These are phyloP conservation scores for Cavenderia fasciculata DNA, from an alignment of 78 protist genomes.

Conservation along the genomic window DNA sequence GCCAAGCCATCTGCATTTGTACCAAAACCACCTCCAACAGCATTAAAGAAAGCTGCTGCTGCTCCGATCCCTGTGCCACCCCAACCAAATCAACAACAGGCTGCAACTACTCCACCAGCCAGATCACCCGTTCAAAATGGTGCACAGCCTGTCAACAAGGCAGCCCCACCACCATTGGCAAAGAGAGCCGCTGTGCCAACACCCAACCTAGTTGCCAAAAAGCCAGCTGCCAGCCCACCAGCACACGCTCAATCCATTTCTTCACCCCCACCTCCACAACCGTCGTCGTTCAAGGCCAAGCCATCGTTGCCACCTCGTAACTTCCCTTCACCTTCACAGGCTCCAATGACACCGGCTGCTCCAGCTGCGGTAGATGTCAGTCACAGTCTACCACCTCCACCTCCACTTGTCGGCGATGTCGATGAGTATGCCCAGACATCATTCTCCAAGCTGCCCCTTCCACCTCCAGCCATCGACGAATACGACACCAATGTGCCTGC, in stretches of 20 bases:
- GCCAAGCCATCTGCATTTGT: neutral
- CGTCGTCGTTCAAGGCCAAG: neutral
- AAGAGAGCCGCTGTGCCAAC: neutral
- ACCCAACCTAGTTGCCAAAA: neutral
- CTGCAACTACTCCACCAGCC: neutral
- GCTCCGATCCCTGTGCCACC: neutral
- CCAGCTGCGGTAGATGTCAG: neutral
- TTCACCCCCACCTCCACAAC: slow-evolving; percentile 33
- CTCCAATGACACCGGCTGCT: neutral
- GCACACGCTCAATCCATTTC: neutral
- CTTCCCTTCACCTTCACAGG: neutral
- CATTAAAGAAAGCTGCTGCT: neutral
- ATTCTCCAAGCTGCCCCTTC: neutral
- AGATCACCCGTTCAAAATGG: neutral
- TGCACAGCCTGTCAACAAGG: neutral
- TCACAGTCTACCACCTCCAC: slow-evolving; percentile 6
- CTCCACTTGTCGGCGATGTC: no score
- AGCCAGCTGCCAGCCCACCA: neutral
- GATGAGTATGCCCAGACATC: no score
- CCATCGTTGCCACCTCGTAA: neutral
- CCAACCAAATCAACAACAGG: neutral
- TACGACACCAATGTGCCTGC: neutral
- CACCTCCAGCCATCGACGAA: neutral
- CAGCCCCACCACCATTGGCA: slow-evolving; percentile 22
- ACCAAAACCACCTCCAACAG: slow-evolving; percentile 56